Percentiles rank a stretch among this genome's conserved stretches.
phyloP scores from a whole-genome alignment of 2,329 filamentous ascomycete genomes.

The Didymella pinodella region DNA sequence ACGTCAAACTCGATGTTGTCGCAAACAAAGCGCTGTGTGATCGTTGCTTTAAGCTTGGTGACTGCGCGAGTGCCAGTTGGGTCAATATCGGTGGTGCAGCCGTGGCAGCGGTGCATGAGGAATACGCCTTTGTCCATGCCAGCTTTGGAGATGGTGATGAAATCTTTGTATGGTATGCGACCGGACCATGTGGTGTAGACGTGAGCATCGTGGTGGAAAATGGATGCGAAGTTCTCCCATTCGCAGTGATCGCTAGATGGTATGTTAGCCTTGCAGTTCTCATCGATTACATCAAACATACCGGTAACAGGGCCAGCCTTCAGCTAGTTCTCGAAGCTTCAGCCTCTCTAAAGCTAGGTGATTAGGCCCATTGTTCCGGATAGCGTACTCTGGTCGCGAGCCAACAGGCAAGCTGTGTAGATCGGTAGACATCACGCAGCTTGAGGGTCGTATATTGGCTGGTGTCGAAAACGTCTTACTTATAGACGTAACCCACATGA shows the following conservation, averaged over 20 bases:
- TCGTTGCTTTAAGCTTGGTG: neutral
- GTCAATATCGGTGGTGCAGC: neutral
- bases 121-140: neutral
- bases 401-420: neutral
- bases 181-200: neutral
- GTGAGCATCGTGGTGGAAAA: neutral
- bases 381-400: neutral
- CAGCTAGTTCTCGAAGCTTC: neutral
- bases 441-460: neutral
- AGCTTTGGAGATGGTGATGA: neutral
- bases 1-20: neutral
- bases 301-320: neutral
- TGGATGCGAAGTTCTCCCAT: neutral
- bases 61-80: neutral
- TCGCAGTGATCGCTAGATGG: neutral
- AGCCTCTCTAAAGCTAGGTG: neutral
- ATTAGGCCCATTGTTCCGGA: neutral
- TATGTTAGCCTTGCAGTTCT: neutral
- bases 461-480: too few species aligned
- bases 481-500: too few species aligned
- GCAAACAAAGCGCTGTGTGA: neutral
- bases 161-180: neutral
- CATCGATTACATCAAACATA: neutral
- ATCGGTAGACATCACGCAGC: neutral
- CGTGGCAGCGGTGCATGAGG: neutral